A percentile compares a stretch with the other conserved stretches of the same genome.
phyloP scores from a whole-genome alignment of 805 yeast species.

The Candida orba region DNA sequence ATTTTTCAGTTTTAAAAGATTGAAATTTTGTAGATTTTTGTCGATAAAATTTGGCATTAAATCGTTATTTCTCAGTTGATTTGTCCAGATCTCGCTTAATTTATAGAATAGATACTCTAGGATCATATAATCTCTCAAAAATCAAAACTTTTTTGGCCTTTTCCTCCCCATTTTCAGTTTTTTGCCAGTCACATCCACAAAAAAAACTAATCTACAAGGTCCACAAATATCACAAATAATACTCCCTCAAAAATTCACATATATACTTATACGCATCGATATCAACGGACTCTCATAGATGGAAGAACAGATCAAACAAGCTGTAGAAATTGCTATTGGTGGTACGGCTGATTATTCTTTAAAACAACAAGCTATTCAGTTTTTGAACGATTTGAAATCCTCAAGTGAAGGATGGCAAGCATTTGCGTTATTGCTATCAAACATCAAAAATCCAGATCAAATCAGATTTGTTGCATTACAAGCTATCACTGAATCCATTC shows the following conservation, averaged over 20 bases:
- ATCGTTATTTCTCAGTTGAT: background rate
- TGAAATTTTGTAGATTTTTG: background rate
- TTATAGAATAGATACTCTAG: no score
- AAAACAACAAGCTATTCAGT: slow-evolving; percentile 34
- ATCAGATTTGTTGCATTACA: slow-evolving; percentile 24
- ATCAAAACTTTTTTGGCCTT: background rate
- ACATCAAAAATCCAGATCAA: slow-evolving; percentile 23
- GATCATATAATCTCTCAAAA: no score
- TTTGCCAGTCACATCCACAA: background rate
- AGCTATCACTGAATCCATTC: slow-evolving; percentile 21
- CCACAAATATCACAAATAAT: background rate
- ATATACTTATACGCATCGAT: background rate
- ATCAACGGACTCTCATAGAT: slow-evolving; percentile 1
- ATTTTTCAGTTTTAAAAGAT: slow-evolving; percentile 5
- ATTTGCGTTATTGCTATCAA: slow-evolving; percentile 33
- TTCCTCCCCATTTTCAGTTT: background rate
- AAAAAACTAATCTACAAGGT: background rate
- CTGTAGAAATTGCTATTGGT: slow-evolving; percentile 25
- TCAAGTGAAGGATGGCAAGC: slow-evolving; percentile 42
- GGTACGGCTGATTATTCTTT: slow-evolving; percentile 20
- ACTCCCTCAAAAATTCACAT: background rate
- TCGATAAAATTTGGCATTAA: background rate
- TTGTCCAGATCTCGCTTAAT: no score
- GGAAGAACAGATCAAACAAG: slow-evolving; percentile 24
- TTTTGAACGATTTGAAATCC: slow-evolving; percentile 34